Percentiles rank a stretch among this genome's conserved stretches.
Evolutionary conservation across 306 rosid species (phyloP).

Genomic region (Sesbania bispinosa): DNA sequence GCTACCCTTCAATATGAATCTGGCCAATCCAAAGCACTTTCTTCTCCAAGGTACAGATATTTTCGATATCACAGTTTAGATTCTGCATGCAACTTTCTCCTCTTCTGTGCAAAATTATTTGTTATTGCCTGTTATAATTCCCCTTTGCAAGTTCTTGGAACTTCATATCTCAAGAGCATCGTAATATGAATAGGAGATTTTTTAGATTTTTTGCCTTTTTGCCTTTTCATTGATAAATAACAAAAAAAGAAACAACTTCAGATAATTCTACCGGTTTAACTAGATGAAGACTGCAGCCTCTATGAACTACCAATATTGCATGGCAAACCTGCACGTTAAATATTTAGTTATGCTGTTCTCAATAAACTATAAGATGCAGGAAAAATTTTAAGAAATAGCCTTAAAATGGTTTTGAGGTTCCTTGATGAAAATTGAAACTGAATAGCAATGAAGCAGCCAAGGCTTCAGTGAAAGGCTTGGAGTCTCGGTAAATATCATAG

Average conservation of each 20-base stretch:
- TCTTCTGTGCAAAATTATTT: constrained; percentile 2
- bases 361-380: not conserved
- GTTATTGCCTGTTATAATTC: not conserved
- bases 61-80: constrained; percentile 7
- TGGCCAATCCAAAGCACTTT: constrained; percentile 75
- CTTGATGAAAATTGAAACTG: constrained; percentile 16
- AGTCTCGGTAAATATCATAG: constrained; percentile 1
- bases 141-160: constrained; percentile 15
- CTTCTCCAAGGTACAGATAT: constrained; percentile 71
- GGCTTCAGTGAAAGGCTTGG: constrained; percentile 14
- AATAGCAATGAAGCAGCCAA: constrained; percentile 8
- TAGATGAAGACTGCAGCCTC: not conserved
- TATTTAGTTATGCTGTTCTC: not conserved
- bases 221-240: constrained; percentile 18
- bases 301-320: constrained; percentile 1
- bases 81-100: constrained; percentile 16
- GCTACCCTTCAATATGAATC: constrained; percentile 96
- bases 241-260: not conserved
- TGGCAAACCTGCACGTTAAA: not conserved
- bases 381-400: not conserved
- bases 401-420: not conserved
- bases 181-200: not conserved
- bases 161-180: not conserved
- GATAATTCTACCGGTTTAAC: constrained; percentile 5
- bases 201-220: not conserved